Evolutionary conservation across 331 rosid species (phyloP), one percentile per base, ranked within the genome.

Genomic region (Spiraea crenata): DNA sequence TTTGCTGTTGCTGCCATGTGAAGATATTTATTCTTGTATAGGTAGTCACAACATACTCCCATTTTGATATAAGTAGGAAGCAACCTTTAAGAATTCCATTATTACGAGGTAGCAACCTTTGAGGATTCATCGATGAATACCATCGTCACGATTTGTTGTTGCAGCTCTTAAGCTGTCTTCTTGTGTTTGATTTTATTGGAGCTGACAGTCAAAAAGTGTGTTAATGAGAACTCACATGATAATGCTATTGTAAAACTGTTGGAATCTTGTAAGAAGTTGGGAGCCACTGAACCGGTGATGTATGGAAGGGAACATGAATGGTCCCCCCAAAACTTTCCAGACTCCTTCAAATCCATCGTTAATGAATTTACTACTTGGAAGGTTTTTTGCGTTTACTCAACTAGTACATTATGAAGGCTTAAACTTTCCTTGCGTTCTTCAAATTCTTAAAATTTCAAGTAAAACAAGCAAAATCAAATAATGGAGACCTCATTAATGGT

Each of bases 1-100:
- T 90, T 85, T 82, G 77, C 46, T 14, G 70, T 82, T 76, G 85
- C 78, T 84, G 84, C 82, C 82, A 47, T 7, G 40, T n/a, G 40
- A 49, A 48, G 11, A 5, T 47, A 55, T 50, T 61, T 73, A 37
- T 56, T 31, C 51, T 25, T 78, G 76, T 80, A 71, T 77, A 84
- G 84, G 69, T 75, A 73, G 25, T 57, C n/a, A 49, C 52, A 35
- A 44, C 71, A 54, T 73, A 76, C 79, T 37, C 67, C 67, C 39
- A 42, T 65, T 74, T 70, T 60, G 63, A 60, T 37, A 70, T 25
- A 34, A 54, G 70, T 65, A 46, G 76, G 76, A 72, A 25, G 31
- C 31, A 25, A 25, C 31, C 31, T 25, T 25, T 25, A 2, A 25
- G 31, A 25, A 25, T 25, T 25, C 31, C 31, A 25, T 25, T 38